Evolutionary conservation across 306 rosid genomes (phyloP), one percentile per base, ranked within the genome.

Genomic region (Glycyrrhiza uralensis): DNA sequence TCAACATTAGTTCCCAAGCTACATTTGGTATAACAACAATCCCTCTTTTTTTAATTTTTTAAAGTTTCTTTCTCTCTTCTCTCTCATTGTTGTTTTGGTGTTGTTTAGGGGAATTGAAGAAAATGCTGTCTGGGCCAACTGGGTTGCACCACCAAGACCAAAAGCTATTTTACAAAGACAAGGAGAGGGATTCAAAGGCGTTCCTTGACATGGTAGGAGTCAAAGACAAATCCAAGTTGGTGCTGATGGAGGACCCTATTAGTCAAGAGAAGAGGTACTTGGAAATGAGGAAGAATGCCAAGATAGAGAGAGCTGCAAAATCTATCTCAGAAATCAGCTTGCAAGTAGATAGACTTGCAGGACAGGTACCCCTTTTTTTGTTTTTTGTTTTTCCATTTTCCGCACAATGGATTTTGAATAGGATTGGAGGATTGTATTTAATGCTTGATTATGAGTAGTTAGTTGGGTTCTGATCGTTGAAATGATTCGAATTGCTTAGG

Each of bases 71-170:
- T n/a, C 11, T 63, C 3, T 35, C 9, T 7, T n/a, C 7, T 26
- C 18, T 55, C 2, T 45, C 6, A 7, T 28, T 30, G 2, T 19
- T 42, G 19, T 42, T 4, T 64, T 59, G 33, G 22, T 18, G 9
- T 54, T 73, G 11, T 78, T 19, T 32, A 93, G 98, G 96, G 63
- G 98, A 93, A 59, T 67, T 93, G 93, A 93, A 93, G 91, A 93
- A 93, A 80, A 82, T 88, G 90, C 49, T 93, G 72, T 77, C 71
- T 13, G 93, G 89, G 51, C 90, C 96, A 22, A 93, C 98, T 3
- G 96, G 98, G 33, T 72, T 93, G 46, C 96, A 93, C 79, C 96
- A 93, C 58, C 81, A 85, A 78, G 98, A 93, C 81, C 96, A 90
- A 84, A 90, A 93, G 85, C 76, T 93, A 74, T 72, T 82, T 32